Evolutionary conservation across 75 land plant species (phyloP), one percentile per base, ranked within the genome.

Genomic region (Ceratopteris richardii): DNA sequence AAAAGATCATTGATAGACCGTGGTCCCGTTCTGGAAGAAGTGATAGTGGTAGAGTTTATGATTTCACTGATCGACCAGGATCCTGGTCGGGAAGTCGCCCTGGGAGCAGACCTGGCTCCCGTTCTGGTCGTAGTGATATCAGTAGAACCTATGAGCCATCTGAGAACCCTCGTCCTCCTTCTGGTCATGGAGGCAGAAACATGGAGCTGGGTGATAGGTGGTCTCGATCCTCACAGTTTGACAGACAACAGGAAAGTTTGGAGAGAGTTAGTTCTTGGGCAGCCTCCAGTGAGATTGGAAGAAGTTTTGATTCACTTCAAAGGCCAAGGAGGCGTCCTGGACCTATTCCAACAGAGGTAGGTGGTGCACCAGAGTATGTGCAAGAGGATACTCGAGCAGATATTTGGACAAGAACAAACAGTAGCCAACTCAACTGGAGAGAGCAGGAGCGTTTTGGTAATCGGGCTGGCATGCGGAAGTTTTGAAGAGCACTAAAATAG

Each of bases 301-400:
- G 67, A 50, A 71, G 61, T 37, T 44, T 56, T 22, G 85, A 82
- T n/a, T 76, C 58, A 51, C 29, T 33, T 31, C 80, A 71, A 14
- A 77, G 87, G 36, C 78, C 87, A 42, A 60, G 67, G 18, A 75
- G 82, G 7, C 80, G 77, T 61, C 77, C 83, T 1, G 54, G 12
- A 46, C 12, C 48, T 5, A 4, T 33, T 3, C 37, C 37, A 4
- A 33, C 37, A 14, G 50, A 46, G 22, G 50, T 46, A 14, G 22
- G 50, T 17, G 50, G 50, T 46, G 50, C 28, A 24, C 29, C 54
- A 3, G 28, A 23, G 24, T 52, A 52, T 26, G 22, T 28, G 29
- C 54, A 26, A 29, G 69, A 58, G 4, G 66, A 21, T 25, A 46
- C 46, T 41, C n/a, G n/a, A n/a, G 62, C 18, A 16, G 82, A 83